A percentile compares a stretch with the other conserved stretches of the same genome.
phyloP scores from a whole-genome alignment of 257 asterid genomes.

The Solanum etuberosum region DNA sequence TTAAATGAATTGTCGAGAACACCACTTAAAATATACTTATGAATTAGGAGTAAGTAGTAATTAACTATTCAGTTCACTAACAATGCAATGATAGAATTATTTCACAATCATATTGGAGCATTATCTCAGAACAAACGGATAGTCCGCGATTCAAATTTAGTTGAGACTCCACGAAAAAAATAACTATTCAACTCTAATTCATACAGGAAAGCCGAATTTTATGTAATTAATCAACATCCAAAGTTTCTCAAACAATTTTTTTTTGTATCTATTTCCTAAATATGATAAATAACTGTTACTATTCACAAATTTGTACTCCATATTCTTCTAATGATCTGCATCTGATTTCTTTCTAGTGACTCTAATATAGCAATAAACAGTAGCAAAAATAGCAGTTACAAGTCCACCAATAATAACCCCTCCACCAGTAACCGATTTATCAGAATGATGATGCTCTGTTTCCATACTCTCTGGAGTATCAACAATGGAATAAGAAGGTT shows the following conservation, averaged over 20 bases:
- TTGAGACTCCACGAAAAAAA: no score
- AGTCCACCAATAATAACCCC: constrained; percentile 76
- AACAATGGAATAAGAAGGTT: constrained; percentile 3
- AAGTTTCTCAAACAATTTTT: neutral
- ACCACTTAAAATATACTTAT: no score
- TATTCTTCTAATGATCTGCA: neutral
- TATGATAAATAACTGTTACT: neutral
- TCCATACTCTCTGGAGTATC: constrained; percentile 40
- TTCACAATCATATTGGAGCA: no score
- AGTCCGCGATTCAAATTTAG: no score
- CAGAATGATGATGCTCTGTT: constrained; percentile 37
- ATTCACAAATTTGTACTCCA: neutral
- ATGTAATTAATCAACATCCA: neutral
- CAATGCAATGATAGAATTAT: no score
- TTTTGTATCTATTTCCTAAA: neutral
- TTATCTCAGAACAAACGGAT: no score
- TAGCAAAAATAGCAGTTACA: constrained; percentile 53
- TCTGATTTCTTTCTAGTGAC: constrained; percentile 38
- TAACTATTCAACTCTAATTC: neutral
- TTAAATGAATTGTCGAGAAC: no score
- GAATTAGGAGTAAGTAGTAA: no score
- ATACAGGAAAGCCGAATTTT: neutral
- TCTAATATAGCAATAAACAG: constrained; percentile 64
- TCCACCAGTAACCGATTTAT: constrained; percentile 53
- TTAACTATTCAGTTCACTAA: no score